Base-by-base conservation (phyloP, 2,329 filamentous ascomycete genomes). In the Aschersonia sp. region DNA sequence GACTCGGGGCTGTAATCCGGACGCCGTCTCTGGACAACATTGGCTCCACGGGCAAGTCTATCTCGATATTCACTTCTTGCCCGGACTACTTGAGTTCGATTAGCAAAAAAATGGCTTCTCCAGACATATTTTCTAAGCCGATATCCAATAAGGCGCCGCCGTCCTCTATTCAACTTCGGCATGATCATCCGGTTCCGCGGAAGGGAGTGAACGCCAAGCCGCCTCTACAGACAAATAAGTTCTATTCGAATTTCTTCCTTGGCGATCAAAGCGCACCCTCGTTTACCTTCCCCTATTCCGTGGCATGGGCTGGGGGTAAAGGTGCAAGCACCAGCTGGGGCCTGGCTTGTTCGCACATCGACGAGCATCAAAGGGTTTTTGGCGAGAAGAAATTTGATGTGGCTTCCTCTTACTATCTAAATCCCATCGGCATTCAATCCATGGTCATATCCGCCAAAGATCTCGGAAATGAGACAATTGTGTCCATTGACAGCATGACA, bases 381-480 rank as follows among this genome's bases (percentile, higher is more conserved):
- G 87, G 86, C 7, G 68, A 73, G 5, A 70, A 72, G 50, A 66
- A 70, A 45, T 64, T 63, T 30, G 69, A 71, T 32, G 76, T 73
- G 7, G 81, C 84, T 4, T 72, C 74, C 1, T 67, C 74, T 31
- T 95, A 83, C 59, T 95, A 85, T 55, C 74, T 83, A 59, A 92
- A 87, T 56, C 88, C 90, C 0, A 69, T 92, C 42, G 84, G 84
- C 0, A 83, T 94, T 30, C 84, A 94, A 57, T 87, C 85, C 1
- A 60, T 97, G 32, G 76, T 87, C 31, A 66, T 97, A 8, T 92
- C 87, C 0, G 89, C 89, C 1, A 66, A 69, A 12, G 87, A 94
- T 58, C 73, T 97, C 7, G 76, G 73, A 4, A 57, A 65, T 2
- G 70, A 66, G 10, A 87, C 85, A 0, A 62, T 67, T 6, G 58